Evolutionary conservation across 768 basidiomycete genomes (phyloP).

Genomic region (Mycena venus): DNA sequence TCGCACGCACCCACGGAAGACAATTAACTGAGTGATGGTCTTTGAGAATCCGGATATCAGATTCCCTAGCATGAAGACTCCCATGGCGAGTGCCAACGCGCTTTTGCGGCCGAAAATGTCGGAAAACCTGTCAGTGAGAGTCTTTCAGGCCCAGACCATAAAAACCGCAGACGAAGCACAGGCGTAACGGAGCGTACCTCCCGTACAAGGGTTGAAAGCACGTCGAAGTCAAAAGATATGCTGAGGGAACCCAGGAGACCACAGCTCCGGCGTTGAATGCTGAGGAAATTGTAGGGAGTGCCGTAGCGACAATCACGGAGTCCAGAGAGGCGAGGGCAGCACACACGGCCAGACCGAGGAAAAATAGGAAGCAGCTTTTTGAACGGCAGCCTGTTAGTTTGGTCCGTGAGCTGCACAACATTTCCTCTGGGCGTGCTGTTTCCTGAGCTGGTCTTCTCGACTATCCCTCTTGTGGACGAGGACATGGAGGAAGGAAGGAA

Average conservation of each 20-base stretch:
- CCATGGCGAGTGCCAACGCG: conserved; percentile 68
- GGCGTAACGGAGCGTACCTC: conserved; percentile 40
- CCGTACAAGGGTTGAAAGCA: conserved; percentile 74
- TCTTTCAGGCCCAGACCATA: too few relatives aligned
- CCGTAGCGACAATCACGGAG: conserved; percentile 81
- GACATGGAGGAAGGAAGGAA: neutral
- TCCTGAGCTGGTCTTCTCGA: neutral
- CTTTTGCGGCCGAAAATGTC: conserved; percentile 79
- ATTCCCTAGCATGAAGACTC: conserved; percentile 76
- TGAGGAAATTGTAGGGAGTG: conserved; percentile 77
- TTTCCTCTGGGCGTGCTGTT: too few relatives aligned
- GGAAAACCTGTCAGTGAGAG: conserved; percentile 51
- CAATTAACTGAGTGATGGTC: conserved; percentile 75
- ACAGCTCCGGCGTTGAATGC: conserved; percentile 76
- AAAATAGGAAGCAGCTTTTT: conserved; percentile 75
- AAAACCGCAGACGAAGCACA: neutral
- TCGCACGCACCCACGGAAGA: conserved; percentile 76
- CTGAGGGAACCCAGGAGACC: conserved; percentile 80
- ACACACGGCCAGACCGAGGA: conserved; percentile 69
- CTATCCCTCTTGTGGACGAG: neutral
- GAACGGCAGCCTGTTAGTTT: conserved; percentile 81
- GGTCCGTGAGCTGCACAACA: conserved; percentile 66
- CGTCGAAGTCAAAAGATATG: conserved; percentile 77
- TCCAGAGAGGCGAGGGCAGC: conserved; percentile 74
- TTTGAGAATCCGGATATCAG: conserved; percentile 76